Percentiles rank a stretch among this genome's conserved stretches.
Evolutionary conservation across 768 basidiomycete genomes (phyloP).

Genomic region (Agaricus blazei): DNA sequence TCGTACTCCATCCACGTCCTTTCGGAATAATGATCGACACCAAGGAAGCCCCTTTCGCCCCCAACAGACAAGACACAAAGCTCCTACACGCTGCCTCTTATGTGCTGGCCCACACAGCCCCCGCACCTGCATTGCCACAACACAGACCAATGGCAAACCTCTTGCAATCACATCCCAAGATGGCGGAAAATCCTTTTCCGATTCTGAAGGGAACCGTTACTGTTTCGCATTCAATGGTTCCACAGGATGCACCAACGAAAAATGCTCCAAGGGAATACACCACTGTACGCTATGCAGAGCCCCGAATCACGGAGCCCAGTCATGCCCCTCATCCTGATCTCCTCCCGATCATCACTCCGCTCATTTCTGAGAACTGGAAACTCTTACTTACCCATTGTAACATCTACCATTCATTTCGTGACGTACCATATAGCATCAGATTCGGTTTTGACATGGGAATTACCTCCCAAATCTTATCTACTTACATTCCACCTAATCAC

Average conservation of each 20-base stretch:
- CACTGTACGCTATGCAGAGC: slow-evolving; percentile 16
- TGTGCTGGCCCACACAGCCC: too few relatives aligned
- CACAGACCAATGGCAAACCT: too few relatives aligned
- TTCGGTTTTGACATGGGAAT: slow-evolving; percentile 21
- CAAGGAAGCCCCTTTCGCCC: not conserved
- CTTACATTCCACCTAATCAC: slow-evolving; percentile 20
- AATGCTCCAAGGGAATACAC: slow-evolving; percentile 7
- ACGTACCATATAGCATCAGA: slow-evolving; percentile 18
- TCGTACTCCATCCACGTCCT: too few relatives aligned
- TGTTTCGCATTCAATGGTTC: slow-evolving; percentile 15
- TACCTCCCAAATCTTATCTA: not conserved
- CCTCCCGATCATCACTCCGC: slow-evolving; percentile 18
- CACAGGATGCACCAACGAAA: slow-evolving; percentile 5
- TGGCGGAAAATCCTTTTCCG: too few relatives aligned
- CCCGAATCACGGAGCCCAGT: slow-evolving; percentile 13
- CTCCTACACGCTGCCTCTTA: too few relatives aligned
- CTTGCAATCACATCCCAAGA: too few relatives aligned
- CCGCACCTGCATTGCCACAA: too few relatives aligned
- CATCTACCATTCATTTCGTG: slow-evolving; percentile 13
- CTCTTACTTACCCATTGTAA: slow-evolving; percentile 3
- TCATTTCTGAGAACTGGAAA: slow-evolving; percentile 17
- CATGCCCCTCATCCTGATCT: slow-evolving; percentile 13
- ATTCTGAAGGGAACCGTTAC: slow-evolving; percentile 1
- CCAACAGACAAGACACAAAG: too few relatives aligned
- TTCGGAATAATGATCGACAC: too few relatives aligned